Conservation (phyloP, 805 yeast species). For the Torulaspora maleeae region DNA sequence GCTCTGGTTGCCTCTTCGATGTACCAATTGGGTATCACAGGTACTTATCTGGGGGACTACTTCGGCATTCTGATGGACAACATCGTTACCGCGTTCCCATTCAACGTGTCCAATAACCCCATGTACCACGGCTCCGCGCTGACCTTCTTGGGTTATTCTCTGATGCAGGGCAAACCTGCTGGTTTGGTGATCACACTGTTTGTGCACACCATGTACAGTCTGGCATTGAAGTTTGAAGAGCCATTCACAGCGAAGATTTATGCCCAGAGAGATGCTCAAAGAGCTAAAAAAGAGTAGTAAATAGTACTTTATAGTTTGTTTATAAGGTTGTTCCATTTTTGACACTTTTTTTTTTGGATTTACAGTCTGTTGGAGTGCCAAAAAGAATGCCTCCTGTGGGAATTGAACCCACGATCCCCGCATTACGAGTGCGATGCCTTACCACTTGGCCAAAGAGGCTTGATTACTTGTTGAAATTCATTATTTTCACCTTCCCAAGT, state of each 20-base stretch:
- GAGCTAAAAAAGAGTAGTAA: slow-evolving; percentile 20
- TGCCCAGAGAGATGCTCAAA: slow-evolving; percentile 53
- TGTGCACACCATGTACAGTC: slow-evolving; percentile 74
- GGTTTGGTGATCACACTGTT: slow-evolving; percentile 69
- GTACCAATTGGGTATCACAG: slow-evolving; percentile 92
- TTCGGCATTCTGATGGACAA: slow-evolving; percentile 92
- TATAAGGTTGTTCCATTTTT: background rate
- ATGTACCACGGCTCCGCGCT: slow-evolving; percentile 94
- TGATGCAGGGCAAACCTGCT: slow-evolving; percentile 85
- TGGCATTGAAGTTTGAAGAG: slow-evolving; percentile 87
- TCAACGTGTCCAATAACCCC: slow-evolving; percentile 85
- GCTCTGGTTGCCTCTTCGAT: slow-evolving; percentile 76
- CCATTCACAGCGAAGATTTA: slow-evolving; percentile 93
- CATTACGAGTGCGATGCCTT: slow-evolving; percentile 56
- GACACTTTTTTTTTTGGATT: background rate
- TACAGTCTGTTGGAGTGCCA: background rate
- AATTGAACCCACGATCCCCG: slow-evolving; percentile 55
- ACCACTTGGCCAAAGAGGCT: slow-evolving; percentile 50
- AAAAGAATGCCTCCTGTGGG: slow-evolving; percentile 46
- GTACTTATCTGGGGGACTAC: slow-evolving; percentile 95
- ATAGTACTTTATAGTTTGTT: background rate
- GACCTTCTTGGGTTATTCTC: slow-evolving; percentile 85
- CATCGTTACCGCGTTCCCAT: slow-evolving; percentile 89
- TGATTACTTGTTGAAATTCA: background rate
- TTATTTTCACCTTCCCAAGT: too few relatives aligned